Percentiles rank a stretch among this genome's conserved stretches.
phyloP scores from a whole-genome alignment of 1,284 basidiomycete genomes.

The Marasmius oreades region DNA sequence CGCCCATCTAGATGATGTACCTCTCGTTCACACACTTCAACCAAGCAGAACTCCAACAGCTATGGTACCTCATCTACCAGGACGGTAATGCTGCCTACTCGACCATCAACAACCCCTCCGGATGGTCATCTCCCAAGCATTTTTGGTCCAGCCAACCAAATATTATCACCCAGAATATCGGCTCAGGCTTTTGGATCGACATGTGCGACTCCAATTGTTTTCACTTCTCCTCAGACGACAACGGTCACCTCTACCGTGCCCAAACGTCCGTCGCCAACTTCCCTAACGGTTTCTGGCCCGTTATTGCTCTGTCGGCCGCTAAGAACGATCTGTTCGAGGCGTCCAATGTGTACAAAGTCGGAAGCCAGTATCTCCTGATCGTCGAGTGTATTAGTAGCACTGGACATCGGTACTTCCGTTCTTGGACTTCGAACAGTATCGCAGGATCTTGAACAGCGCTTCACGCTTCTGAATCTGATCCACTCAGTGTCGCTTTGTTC shows the following conservation, averaged over 20 bases:
- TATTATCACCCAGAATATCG: slow-evolving; percentile 7
- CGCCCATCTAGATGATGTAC: slow-evolving; percentile 1
- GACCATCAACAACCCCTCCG: slow-evolving; percentile 8
- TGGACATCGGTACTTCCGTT: slow-evolving; percentile 7
- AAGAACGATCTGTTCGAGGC: slow-evolving; percentile 9
- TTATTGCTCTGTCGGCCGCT: slow-evolving; percentile 5
- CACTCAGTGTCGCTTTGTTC: too few relatives aligned
- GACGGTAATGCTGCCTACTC: slow-evolving; percentile 9
- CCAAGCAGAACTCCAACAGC: background rate
- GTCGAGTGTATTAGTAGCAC: slow-evolving; percentile 8
- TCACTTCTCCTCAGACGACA: slow-evolving; percentile 11
- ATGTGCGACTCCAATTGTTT: slow-evolving; percentile 9
- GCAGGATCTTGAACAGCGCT: slow-evolving; percentile 4
- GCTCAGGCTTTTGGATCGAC: slow-evolving; percentile 9
- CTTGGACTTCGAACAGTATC: slow-evolving; percentile 8
- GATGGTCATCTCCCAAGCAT: slow-evolving; percentile 6
- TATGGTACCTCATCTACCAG: slow-evolving; percentile 10
- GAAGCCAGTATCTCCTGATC: slow-evolving; percentile 6
- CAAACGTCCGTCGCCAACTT: slow-evolving; percentile 10
- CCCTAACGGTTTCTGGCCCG: slow-evolving; percentile 9
- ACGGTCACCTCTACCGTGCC: slow-evolving; percentile 12
- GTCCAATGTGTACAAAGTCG: slow-evolving; percentile 9
- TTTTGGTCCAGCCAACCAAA: slow-evolving; percentile 1
- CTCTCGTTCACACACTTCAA: slow-evolving; percentile 7
- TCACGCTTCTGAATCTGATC: slow-evolving; percentile 1